These are phyloP conservation scores for Phytomonas francai DNA, from an alignment of 208 protist species.

Conservation along the genomic window DNA sequence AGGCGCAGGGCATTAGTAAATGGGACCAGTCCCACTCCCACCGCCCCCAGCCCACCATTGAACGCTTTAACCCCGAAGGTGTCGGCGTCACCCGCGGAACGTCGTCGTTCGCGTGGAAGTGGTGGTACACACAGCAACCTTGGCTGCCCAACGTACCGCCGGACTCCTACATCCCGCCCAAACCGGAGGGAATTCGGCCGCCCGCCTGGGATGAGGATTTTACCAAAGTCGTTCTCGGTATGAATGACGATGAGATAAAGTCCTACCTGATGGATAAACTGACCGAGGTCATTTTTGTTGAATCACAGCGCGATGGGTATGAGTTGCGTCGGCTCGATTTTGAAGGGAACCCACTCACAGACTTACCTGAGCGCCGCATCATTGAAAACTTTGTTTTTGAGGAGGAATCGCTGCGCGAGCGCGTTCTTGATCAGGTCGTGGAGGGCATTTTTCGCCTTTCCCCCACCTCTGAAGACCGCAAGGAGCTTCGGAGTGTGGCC, in stretches of 20 bases:
- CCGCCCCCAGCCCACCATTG: slow-evolving; percentile 57
- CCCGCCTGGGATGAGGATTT: slow-evolving; percentile 81
- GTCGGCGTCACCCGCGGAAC: slow-evolving; percentile 81
- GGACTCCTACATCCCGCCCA: slow-evolving; percentile 27
- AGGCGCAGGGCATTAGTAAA: slow-evolving; percentile 84
- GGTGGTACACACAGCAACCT: slow-evolving; percentile 90
- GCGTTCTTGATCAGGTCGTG: slow-evolving; percentile 77
- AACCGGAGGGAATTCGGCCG: slow-evolving; percentile 38
- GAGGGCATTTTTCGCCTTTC: slow-evolving; percentile 82
- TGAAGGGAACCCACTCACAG: slow-evolving; percentile 87
- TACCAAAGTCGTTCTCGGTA: slow-evolving; percentile 55
- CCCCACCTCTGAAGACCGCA: slow-evolving; percentile 63
- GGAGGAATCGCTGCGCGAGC: slow-evolving; percentile 85
- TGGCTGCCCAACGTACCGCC: slow-evolving; percentile 82
- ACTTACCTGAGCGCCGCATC: slow-evolving; percentile 75
- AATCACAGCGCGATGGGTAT: slow-evolving; percentile 87
- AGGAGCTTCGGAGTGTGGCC: slow-evolving; percentile 75
- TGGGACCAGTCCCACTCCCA: slow-evolving; percentile 86
- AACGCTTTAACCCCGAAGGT: slow-evolving; percentile 86
- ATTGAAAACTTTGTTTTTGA: slow-evolving; percentile 87
- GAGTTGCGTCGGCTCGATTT: slow-evolving; percentile 88
- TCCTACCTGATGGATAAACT: slow-evolving; percentile 74
- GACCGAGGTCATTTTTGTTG: slow-evolving; percentile 80
- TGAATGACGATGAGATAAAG: slow-evolving; percentile 62
- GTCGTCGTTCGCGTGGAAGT: slow-evolving; percentile 70